These are phyloP conservation scores for Panellus pusillus DNA, from an alignment of 768 basidiomycete genomes.

Conservation along the genomic window DNA sequence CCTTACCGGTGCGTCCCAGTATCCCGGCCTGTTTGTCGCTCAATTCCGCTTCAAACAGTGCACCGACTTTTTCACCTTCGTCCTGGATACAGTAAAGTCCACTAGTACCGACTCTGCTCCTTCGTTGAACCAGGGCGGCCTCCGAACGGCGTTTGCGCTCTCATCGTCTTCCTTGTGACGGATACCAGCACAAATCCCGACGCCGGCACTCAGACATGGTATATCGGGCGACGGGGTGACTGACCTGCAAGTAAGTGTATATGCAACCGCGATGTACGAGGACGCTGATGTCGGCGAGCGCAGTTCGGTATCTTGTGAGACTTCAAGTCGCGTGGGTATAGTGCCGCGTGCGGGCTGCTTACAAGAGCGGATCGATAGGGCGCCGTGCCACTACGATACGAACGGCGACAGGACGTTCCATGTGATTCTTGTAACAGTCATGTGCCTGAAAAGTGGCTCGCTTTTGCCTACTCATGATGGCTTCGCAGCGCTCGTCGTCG, in stretches of 20 bases:
- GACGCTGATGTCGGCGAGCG: conserved; percentile 3
- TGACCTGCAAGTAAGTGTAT: conserved; percentile 61
- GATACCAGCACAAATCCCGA: conserved; percentile 65
- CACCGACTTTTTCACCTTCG: conserved; percentile 17
- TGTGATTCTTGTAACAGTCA: neutral
- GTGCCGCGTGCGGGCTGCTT: conserved; percentile 3
- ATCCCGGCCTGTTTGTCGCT: neutral
- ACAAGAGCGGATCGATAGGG: conserved; percentile 41
- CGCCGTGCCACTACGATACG: conserved; percentile 53
- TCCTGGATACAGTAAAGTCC: conserved; percentile 14
- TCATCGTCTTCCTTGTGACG: conserved; percentile 39
- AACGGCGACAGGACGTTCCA: conserved; percentile 45
- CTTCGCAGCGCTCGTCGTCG: conserved; percentile 16
- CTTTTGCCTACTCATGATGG: neutral
- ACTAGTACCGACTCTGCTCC: neutral
- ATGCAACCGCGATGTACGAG: no score
- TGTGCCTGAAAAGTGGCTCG: neutral
- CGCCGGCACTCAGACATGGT: conserved; percentile 61
- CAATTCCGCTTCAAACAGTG: neutral
- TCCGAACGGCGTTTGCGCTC: conserved; percentile 6
- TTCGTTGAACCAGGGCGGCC: conserved; percentile 9
- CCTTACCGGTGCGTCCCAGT: conserved; percentile 6
- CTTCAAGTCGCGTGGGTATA: conserved; percentile 10
- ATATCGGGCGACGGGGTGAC: conserved; percentile 57
- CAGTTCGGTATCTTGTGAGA: conserved; percentile 75